Evolutionary conservation across 2,329 filamentous ascomycete species (phyloP).

Genomic region (Claviceps arundinis): DNA sequence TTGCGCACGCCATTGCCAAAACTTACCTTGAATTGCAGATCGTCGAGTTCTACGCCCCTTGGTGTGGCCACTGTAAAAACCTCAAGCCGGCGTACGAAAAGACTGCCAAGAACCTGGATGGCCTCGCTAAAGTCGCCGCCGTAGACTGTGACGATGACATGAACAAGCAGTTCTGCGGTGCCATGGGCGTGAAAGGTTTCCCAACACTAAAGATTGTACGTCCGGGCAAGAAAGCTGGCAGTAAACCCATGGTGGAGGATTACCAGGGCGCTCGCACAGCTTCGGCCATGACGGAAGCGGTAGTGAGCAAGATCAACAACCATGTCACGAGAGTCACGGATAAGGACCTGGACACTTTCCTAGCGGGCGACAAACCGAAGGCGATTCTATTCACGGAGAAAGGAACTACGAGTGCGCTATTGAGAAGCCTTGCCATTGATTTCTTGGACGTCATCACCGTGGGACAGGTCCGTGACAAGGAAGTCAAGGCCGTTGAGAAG

Average conservation of each 20-base stretch:
- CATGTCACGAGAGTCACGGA: slow-evolving; percentile 73
- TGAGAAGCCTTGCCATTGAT: slow-evolving; percentile 80
- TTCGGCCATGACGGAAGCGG: slow-evolving; percentile 76
- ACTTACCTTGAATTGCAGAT: slow-evolving; percentile 26
- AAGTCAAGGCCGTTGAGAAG: slow-evolving; percentile 53
- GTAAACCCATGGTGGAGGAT: slow-evolving; percentile 73
- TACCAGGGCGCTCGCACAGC: slow-evolving; percentile 75
- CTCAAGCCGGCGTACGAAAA: slow-evolving; percentile 95
- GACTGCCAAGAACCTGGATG: slow-evolving; percentile 76
- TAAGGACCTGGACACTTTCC: slow-evolving; percentile 63
- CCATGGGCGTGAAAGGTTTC: slow-evolving; percentile 84
- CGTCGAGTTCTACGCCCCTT: slow-evolving; percentile 86
- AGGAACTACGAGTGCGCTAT: slow-evolving; percentile 68
- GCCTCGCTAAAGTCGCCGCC: slow-evolving; percentile 86
- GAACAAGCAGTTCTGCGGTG: slow-evolving; percentile 78
- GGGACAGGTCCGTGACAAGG: slow-evolving; percentile 74
- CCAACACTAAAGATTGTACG: slow-evolving; percentile 89
- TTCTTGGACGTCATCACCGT: slow-evolving; percentile 70
- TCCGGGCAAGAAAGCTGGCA: slow-evolving; percentile 62
- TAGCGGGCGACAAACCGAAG: slow-evolving; percentile 62
- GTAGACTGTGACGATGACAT: slow-evolving; percentile 87
- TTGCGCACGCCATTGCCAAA: background rate
- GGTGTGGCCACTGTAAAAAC: slow-evolving; percentile 95
- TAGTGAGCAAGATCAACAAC: slow-evolving; percentile 82
- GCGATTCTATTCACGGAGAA: slow-evolving; percentile 91